phyloP scores from a whole-genome alignment of 139 green algal species.

The Edaphochlamys debaryana region DNA sequence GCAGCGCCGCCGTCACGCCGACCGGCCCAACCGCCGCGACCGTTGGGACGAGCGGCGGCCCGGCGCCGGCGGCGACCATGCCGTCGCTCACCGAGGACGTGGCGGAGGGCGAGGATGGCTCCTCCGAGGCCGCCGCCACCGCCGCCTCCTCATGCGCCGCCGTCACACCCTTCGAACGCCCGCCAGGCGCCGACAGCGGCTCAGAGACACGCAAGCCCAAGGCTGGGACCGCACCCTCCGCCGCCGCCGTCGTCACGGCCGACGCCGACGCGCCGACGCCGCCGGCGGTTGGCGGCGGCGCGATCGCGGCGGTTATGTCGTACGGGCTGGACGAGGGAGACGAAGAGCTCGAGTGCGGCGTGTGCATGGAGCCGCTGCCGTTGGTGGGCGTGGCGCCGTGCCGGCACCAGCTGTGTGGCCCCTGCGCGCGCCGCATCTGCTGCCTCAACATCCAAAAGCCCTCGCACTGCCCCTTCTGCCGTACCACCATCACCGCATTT shows the following conservation, averaged over 20 bases:
- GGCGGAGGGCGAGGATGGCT: not conserved
- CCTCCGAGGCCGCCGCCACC: not conserved
- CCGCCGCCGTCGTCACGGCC: too few species aligned
- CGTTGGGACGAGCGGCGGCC: too few species aligned
- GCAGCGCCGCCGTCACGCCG: too few species aligned
- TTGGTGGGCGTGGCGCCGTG: constrained; percentile 30
- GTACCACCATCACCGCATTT: constrained; percentile 37
- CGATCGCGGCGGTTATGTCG: not conserved
- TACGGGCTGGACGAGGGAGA: not conserved
- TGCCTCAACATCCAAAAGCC: constrained; percentile 44
- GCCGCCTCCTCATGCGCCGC: not conserved
- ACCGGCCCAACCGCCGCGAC: too few species aligned
- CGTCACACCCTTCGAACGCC: not conserved
- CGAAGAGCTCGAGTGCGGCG: constrained; percentile 44
- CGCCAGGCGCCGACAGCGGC: too few species aligned
- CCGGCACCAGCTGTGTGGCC: constrained; percentile 41
- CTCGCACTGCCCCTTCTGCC: constrained; percentile 52
- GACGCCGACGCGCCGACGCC: not conserved
- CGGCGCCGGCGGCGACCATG: not conserved
- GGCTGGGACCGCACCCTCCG: too few species aligned
- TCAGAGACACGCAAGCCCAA: not conserved
- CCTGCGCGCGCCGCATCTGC: constrained; percentile 42
- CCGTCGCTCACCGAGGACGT: not conserved
- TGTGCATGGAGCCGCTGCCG: constrained; percentile 45
- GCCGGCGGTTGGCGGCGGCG: not conserved